Percentiles rank a stretch among this genome's conserved stretches.
Evolutionary conservation across 1,139 yeast genomes (phyloP).

Genomic region (Debaryomyces sp.): DNA sequence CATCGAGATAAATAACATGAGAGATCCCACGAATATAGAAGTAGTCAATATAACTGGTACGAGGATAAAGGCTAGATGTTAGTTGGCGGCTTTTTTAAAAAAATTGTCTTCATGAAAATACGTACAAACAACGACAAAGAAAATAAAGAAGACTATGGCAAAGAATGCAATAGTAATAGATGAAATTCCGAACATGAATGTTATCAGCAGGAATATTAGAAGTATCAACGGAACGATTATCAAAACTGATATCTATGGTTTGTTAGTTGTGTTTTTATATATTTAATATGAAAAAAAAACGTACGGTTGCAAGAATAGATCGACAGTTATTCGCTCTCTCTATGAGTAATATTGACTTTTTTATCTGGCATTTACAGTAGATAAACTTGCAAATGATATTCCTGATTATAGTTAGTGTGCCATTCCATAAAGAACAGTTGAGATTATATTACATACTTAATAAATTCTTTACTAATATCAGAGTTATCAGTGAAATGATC

Average conservation of each 20-base stretch:
- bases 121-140: slow-evolving; percentile 21
- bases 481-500: slow-evolving; percentile 1
- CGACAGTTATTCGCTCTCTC: background rate
- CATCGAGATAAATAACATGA: slow-evolving; percentile 7
- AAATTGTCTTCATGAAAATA: slow-evolving; percentile 5
- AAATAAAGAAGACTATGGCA: slow-evolving; percentile 11
- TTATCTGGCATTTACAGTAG: background rate
- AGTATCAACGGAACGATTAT: slow-evolving; percentile 5
- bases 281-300: background rate
- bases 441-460: background rate
- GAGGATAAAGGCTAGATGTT: slow-evolving; percentile 14
- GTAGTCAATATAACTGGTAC: slow-evolving; percentile 12
- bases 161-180: slow-evolving; percentile 18
- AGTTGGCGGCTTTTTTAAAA: background rate
- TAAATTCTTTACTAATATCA: slow-evolving; percentile 2
- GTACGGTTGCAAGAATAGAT: slow-evolving; percentile 1
- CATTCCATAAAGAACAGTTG: background rate
- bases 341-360: background rate
- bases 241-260: background rate
- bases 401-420: background rate
- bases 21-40: slow-evolving; percentile 7
- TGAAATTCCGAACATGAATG: slow-evolving; percentile 24
- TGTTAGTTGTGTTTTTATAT: background rate
- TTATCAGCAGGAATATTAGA: slow-evolving; percentile 1
- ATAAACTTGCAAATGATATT: background rate